Base-by-base conservation (phyloP, 1,284 basidiomycete species). In the Phylloporus sp. region DNA sequence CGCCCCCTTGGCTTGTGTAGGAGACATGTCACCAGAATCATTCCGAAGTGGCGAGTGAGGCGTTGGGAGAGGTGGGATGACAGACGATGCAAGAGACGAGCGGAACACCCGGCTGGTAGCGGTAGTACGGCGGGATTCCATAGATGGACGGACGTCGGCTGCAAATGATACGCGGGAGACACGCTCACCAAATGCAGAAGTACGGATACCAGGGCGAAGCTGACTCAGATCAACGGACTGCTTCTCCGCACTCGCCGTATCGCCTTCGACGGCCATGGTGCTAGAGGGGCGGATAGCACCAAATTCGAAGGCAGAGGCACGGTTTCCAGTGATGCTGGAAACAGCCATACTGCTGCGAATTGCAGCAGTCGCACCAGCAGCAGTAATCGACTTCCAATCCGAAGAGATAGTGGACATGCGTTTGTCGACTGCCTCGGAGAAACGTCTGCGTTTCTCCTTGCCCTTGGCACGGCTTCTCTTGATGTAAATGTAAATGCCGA, bases 381-480 rank as follows among this genome's bases (percentile, higher is more conserved):
- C 84, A 5, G 91, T 89, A 75, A 95, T 90, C 45, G 86, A 85
- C 75, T 89, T 89, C 93, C 94, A 95, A 74, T 94, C 91, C 19
- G 83, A 82, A 11, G 89, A 90, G 71, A 94, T 89, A 68, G 90
- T 90, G 23, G 90, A 91, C 94, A 95, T 94, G 76, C 94, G 89
- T 81, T 90, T 88, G 84, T 95, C 90, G 80, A 96, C 80, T 41
- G 83, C 85, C 78, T 89, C 85, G 52, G 88, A 91, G 87, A 90
- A 96, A 60, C 87, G 85, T 79, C 85, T 88, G 72, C 89, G 84
- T 79, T 93, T 88, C 69, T 89, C 85, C 65, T 83, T 82, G 69
- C 86, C 85, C 73, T 84, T 88, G 41, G 80, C 75, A 65, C 94
- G 88, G 73, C 84, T 87, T 74, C 86, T 84, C 73, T 83, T 85